Evolutionary conservation across 352 stramenopile species (phyloP).

Genomic region (Thalassiosira gravida): DNA sequence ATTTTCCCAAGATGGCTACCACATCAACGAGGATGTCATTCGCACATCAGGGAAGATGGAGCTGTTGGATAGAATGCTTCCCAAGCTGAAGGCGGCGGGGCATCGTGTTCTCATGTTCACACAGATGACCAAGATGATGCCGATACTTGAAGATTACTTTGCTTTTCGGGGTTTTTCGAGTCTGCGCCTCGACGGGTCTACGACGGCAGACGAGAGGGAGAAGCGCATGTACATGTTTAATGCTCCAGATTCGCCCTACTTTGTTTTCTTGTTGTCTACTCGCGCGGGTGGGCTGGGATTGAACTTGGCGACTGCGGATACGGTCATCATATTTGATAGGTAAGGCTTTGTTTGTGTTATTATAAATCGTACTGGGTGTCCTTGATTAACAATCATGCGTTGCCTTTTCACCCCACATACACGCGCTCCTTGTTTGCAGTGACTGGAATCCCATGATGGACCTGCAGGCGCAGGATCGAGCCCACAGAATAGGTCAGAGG

Average conservation of each 20-base stretch:
- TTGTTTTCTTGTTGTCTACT: slow-evolving; percentile 97
- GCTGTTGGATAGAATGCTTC: slow-evolving; percentile 95
- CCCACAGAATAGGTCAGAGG: slow-evolving; percentile 98
- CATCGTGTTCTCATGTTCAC: slow-evolving; percentile 99
- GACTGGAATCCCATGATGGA: slow-evolving; percentile 98
- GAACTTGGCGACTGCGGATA: slow-evolving; percentile 97
- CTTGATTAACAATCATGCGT: too few relatives aligned
- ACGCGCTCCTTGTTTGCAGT: slow-evolving; percentile 34
- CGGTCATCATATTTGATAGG: slow-evolving; percentile 99
- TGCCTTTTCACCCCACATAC: not conserved
- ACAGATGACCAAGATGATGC: slow-evolving; percentile 99
- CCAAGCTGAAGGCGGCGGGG: slow-evolving; percentile 92
- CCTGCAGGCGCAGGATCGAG: slow-evolving; percentile 95
- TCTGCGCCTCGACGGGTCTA: slow-evolving; percentile 92
- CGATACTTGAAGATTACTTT: slow-evolving; percentile 99
- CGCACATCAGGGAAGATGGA: slow-evolving; percentile 90
- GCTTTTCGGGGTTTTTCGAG: slow-evolving; percentile 87
- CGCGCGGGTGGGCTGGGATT: slow-evolving; percentile 95
- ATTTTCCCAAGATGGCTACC: slow-evolving; percentile 88
- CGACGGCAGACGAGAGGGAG: slow-evolving; percentile 83
- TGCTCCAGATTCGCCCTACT: slow-evolving; percentile 92
- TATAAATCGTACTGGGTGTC: too few relatives aligned
- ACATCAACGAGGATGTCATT: slow-evolving; percentile 84
- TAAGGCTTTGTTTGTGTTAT: too few relatives aligned
- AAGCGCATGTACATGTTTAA: slow-evolving; percentile 98